A percentile compares a stretch with the other conserved stretches of the same genome.
These are phyloP conservation scores for Leishmania guyanensis DNA, from an alignment of 208 protist genomes.

Conservation along the genomic window DNA sequence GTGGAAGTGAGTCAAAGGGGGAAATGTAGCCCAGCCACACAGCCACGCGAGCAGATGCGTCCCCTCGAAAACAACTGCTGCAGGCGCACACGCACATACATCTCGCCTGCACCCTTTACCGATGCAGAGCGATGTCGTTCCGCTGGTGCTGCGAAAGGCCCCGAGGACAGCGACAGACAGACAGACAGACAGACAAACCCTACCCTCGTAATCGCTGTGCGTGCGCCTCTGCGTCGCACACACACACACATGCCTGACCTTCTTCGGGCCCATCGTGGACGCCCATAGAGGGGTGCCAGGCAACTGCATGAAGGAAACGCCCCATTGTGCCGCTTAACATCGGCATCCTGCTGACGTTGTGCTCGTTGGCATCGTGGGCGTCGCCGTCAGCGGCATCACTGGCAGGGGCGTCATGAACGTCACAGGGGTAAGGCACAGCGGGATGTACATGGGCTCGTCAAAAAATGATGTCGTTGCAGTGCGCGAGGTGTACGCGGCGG, in stretches of 20 bases:
- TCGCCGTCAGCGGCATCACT: slow-evolving; percentile 7
- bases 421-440: slow-evolving; percentile 3
- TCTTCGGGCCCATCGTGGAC: not conserved
- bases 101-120: not conserved
- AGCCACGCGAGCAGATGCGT: not conserved
- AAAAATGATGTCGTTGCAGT: not conserved
- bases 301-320: not conserved
- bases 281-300: not conserved
- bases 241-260: not conserved
- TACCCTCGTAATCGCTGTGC: not conserved
- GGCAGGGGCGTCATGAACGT: slow-evolving; percentile 8
- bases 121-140: not conserved
- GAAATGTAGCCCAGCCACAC: not conserved
- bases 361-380: not conserved
- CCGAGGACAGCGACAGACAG: not conserved
- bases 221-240: not conserved
- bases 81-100: not conserved
- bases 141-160: not conserved
- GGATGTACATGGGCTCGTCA: not conserved
- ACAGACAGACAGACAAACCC: not conserved
- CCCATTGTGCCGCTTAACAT: not conserved
- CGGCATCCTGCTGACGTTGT: not conserved
- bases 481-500: not conserved
- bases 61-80: not conserved
- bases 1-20: not conserved